phyloP scores from a whole-genome alignment of 1,284 basidiomycete genomes.

The Phenoliferia sp. region DNA sequence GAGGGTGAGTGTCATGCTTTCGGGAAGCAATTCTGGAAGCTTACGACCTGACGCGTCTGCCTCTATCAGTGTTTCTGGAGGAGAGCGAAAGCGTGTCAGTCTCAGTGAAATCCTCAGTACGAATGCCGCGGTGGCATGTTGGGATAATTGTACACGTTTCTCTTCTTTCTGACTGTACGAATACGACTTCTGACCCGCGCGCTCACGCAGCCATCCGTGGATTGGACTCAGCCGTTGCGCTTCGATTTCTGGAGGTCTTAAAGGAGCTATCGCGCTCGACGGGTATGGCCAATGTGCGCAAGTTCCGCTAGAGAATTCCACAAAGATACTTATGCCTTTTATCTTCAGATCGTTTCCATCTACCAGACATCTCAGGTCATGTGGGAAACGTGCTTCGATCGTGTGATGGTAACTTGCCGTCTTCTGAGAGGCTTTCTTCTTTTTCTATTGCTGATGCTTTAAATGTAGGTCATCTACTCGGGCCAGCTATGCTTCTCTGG shows the following conservation, averaged over 20 bases:
- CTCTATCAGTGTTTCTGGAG: conserved; percentile 14
- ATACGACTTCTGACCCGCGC: no score
- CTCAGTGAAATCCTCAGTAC: conserved; percentile 53
- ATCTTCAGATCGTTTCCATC: conserved; percentile 32
- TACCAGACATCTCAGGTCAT: conserved; percentile 56
- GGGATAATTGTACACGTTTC: conserved; percentile 46
- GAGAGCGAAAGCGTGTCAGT: conserved; percentile 54
- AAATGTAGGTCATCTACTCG: not conserved
- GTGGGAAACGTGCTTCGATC: conserved; percentile 60
- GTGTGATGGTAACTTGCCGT: conserved; percentile 70
- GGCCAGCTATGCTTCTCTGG: conserved; percentile 44
- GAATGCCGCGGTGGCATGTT: conserved; percentile 38
- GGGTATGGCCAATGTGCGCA: conserved; percentile 42
- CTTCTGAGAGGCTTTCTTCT: conserved; percentile 51
- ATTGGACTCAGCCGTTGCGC: conserved; percentile 51
- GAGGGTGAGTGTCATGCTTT: conserved; percentile 43
- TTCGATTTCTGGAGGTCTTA: conserved; percentile 54
- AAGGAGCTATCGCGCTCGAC: conserved; percentile 42
- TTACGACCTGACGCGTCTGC: no score
- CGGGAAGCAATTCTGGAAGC: no score
- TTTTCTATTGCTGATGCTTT: not conserved
- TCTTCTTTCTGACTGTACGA: not conserved
- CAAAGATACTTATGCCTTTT: not conserved
- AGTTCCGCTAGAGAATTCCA: not conserved
- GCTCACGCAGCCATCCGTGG: conserved; percentile 52